These are phyloP conservation scores for Ustilago nuda DNA, from an alignment of 1,284 basidiomycete genomes.

Conservation along the genomic window DNA sequence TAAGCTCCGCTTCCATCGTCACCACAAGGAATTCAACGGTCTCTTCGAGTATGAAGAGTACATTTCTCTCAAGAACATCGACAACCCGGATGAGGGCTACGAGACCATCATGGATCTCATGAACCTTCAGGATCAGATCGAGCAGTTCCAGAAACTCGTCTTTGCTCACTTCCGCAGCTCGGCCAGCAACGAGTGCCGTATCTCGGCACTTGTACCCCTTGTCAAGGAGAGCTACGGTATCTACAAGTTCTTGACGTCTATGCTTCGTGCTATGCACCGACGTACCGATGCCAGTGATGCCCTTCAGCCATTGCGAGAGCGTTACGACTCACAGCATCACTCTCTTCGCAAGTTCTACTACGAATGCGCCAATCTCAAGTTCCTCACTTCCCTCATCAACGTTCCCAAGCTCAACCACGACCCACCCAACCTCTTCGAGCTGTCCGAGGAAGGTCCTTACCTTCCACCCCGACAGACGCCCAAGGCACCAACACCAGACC, in stretches of 20 bases:
- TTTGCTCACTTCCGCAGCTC: conserved; percentile 66
- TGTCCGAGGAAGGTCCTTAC: conserved; percentile 62
- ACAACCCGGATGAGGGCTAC: conserved; percentile 69
- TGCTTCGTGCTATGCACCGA: conserved; percentile 69
- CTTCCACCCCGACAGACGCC: conserved; percentile 59
- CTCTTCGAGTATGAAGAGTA: conserved; percentile 69
- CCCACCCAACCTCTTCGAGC: conserved; percentile 67
- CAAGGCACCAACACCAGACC: conserved; percentile 55
- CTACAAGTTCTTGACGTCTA: conserved; percentile 69
- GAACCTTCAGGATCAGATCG: conserved; percentile 69
- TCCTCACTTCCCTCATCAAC: conserved; percentile 68
- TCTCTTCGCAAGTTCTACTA: conserved; percentile 68
- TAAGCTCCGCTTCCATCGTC: conserved; percentile 68
- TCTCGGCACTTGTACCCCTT: conserved; percentile 66
- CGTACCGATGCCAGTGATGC: conserved; percentile 68
- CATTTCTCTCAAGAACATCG: conserved; percentile 69
- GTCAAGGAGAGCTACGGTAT: conserved; percentile 69
- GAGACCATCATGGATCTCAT: conserved; percentile 69
- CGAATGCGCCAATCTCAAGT: conserved; percentile 68
- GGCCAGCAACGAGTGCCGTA: conserved; percentile 68
- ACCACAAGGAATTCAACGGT: conserved; percentile 69
- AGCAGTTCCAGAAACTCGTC: conserved; percentile 68
- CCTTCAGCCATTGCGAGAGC: conserved; percentile 65
- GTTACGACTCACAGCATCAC: conserved; percentile 67
- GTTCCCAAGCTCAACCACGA: conserved; percentile 69